phyloP scores from a whole-genome alignment of 2,329 filamentous ascomycete species.

The Amphichorda felina region DNA sequence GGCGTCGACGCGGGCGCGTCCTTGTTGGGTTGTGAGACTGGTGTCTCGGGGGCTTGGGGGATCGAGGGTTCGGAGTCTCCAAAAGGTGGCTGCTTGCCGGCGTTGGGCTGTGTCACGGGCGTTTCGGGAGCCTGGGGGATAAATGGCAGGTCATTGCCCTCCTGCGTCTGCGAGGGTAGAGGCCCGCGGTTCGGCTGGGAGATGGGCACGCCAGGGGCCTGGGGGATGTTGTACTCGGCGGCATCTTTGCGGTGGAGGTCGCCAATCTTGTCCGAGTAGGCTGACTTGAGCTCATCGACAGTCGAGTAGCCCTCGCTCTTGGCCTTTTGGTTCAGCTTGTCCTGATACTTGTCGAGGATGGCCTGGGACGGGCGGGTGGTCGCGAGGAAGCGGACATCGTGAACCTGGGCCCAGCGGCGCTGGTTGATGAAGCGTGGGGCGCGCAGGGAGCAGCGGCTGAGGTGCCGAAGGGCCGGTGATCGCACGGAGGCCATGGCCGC shows the following conservation, averaged over 20 bases:
- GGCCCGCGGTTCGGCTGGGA: constrained; percentile 5
- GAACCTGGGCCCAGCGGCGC: constrained; percentile 80
- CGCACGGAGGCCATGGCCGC: constrained; percentile 35
- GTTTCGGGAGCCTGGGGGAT: constrained; percentile 6
- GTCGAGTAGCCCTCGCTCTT: constrained; percentile 57
- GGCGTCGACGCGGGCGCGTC: constrained; percentile 6
- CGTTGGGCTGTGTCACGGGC: constrained; percentile 5
- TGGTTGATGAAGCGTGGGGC: constrained; percentile 34
- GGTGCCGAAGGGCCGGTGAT: constrained; percentile 34
- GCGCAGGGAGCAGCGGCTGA: constrained; percentile 20
- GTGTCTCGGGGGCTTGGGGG: constrained; percentile 22
- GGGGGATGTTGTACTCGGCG: constrained; percentile 24
- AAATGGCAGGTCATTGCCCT: background rate
- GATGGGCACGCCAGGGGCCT: constrained; percentile 8
- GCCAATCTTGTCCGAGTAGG: constrained; percentile 75
- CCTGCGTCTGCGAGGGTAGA: background rate
- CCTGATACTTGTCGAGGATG: constrained; percentile 74
- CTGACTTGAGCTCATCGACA: constrained; percentile 66
- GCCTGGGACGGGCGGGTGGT: constrained; percentile 58
- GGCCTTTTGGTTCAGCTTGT: constrained; percentile 76
- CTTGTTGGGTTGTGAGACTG: constrained; percentile 21
- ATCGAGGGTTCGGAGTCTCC: constrained; percentile 9
- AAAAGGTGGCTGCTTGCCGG: background rate
- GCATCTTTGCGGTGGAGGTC: constrained; percentile 57
- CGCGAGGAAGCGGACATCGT: constrained; percentile 81